Base-by-base conservation (phyloP, 371 early-diverging fungal genomes). In the Blyttiomyces sp. region DNA sequence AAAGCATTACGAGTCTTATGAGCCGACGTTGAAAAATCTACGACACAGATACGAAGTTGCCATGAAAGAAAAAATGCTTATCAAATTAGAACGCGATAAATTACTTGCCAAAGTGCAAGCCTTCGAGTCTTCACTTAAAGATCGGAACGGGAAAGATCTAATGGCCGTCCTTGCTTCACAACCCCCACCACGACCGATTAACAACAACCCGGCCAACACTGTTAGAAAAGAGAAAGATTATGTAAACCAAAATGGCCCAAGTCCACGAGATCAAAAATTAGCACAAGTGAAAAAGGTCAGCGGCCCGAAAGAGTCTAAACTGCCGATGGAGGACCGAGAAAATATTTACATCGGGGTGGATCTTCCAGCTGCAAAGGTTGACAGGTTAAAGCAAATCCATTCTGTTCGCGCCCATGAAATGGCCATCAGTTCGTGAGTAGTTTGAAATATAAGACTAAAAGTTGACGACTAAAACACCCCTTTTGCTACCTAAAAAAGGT, bases 11-110 rank as follows among this genome's bases (percentile, higher is more conserved):
- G 79, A 74, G 52, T n/a, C 59, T 6, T 74, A 71, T 33, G 77
- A 79, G 54, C 72, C 76, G 3, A 71, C 66, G 26, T 31, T 74
- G 7, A 71, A 74, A 49, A 50, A 61, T 24, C 57, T 73, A 53
- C 65, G 73, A 39, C 43, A 45, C 30, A 72, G 80, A 48, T 77
- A 79, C 58, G 82, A 81, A 51, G 55, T 59, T 1, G 73, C 74
- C 1, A 75, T 81, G 79, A 81, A 81, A 55, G 82, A 81, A 57
- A 77, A 79, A 55, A 77, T 77, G 75, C 57, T 81, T 32, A 67
- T 68, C 11, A 75, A 71, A 60, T 43, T 81, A 35, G 82, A 81
- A 54, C 36, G 82, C 17, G 82, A 81, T 50, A 45, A 75, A 23
- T 43, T 79, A 31, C 67, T 70, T 1, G 63, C 62, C 33, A 68